Conservation (phyloP, 2,329 filamentous ascomycete genomes). For the Aspergillus uvarum region DNA sequence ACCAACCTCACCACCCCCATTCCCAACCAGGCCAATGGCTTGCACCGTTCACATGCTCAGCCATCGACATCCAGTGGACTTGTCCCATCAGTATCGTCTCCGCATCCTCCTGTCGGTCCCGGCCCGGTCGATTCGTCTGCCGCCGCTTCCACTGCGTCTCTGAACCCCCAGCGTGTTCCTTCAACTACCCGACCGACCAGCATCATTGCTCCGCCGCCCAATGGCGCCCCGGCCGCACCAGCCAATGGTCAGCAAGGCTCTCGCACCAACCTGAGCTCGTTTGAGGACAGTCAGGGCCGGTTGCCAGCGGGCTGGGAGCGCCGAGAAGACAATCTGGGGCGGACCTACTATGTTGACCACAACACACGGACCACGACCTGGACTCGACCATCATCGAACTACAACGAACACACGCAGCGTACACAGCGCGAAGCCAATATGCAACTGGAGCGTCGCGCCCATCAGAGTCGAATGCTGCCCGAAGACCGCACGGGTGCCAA, state of each 20-base stretch:
- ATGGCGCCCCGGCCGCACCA: constrained; percentile 38
- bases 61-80: constrained; percentile 41
- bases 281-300: constrained; percentile 93
- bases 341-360: constrained; percentile 98
- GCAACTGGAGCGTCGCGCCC: constrained; percentile 85
- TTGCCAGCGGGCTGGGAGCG: constrained; percentile 94
- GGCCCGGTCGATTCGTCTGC: constrained; percentile 30
- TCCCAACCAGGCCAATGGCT: constrained; percentile 50
- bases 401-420: constrained; percentile 73
- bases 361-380: constrained; percentile 96
- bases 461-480: constrained; percentile 92
- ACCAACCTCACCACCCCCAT: constrained; percentile 78
- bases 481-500: constrained; percentile 93
- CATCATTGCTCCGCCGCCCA: constrained; percentile 39
- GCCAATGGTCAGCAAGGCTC: constrained; percentile 41
- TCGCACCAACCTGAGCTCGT: constrained; percentile 73
- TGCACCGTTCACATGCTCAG: constrained; percentile 36
- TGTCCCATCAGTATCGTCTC: constrained; percentile 34
- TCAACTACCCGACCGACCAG: constrained; percentile 39
- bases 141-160: constrained; percentile 34
- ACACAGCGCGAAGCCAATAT: constrained; percentile 85
- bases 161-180: constrained; percentile 36
- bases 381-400: constrained; percentile 80
- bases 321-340: constrained; percentile 87
- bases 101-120: constrained; percentile 30